Conservation (phyloP, 140 eudicot genomes). For the Flaveria floridana region DNA sequence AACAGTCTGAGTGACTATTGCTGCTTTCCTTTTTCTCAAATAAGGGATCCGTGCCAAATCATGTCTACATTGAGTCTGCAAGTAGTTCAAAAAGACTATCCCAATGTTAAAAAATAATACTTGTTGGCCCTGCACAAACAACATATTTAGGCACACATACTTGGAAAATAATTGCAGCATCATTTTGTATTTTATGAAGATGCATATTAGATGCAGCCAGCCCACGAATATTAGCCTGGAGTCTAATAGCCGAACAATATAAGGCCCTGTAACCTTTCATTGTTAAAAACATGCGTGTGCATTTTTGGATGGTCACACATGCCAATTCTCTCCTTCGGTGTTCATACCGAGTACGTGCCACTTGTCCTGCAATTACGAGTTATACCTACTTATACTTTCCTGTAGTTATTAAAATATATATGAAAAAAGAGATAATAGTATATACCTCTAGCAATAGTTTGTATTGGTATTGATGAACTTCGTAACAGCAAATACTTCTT, state of each 20-base stretch:
- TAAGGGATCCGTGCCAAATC: slow-evolving; percentile 39
- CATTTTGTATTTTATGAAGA: slow-evolving; percentile 38
- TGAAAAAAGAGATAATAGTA: slow-evolving; percentile 16
- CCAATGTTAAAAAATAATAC: neutral
- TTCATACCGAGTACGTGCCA: slow-evolving; percentile 49
- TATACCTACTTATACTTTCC: slow-evolving; percentile 6
- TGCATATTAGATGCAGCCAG: slow-evolving; percentile 60
- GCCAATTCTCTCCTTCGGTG: slow-evolving; percentile 60
- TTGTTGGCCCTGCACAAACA: neutral
- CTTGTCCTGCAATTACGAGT: slow-evolving; percentile 44
- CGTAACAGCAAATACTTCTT: slow-evolving; percentile 46
- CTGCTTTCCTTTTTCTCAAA: slow-evolving; percentile 44
- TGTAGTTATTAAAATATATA: neutral
- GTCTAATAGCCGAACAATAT: slow-evolving; percentile 44
- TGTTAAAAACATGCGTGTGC: slow-evolving; percentile 44
- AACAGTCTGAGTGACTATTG: slow-evolving; percentile 59
- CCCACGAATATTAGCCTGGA: slow-evolving; percentile 70
- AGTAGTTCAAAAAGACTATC: slow-evolving; percentile 19
- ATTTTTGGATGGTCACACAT: slow-evolving; percentile 58
- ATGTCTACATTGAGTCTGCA: slow-evolving; percentile 50
- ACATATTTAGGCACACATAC: slow-evolving; percentile 34
- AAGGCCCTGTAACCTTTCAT: slow-evolving; percentile 45
- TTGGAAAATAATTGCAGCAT: slow-evolving; percentile 63
- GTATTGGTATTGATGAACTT: slow-evolving; percentile 49
- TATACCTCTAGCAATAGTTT: slow-evolving; percentile 73